Evolutionary conservation across 352 stramenopile species (phyloP), one percentile per base, ranked within the genome.

Genomic region (Globisporangium canariense): DNA sequence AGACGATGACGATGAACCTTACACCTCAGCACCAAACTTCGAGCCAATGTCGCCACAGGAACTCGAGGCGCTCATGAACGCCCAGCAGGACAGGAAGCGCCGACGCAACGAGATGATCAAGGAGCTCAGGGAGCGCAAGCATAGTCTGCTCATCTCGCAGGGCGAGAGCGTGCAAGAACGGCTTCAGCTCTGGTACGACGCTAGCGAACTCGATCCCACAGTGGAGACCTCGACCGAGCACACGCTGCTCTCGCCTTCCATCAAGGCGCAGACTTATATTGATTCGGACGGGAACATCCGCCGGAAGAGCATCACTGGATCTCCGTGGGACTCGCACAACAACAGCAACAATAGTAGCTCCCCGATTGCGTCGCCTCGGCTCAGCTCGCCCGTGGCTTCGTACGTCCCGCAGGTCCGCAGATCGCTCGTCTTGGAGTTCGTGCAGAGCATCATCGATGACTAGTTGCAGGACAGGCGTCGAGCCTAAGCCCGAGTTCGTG

Each of bases 251-350:
- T 68, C 62, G 20, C 75, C 75, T 1, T 78, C 72, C 3, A 69
- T 59, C 34, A 66, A 71, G n/a, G 50, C 72, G 9, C 36, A 64
- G 3, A 53, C 70, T 1, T 79, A 69, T 40, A 67, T 82, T 18
- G 74, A 82, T 14, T 50, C 52, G 1, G 66, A 81, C 7, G 71
- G 72, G 13, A 82, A 82, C 53, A 34, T 79, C 2, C 65, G 75
- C 3, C 69, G 72, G 34, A 79, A 78, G 53, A 65, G 49, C 45
- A 11, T 40, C 25, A 16, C 5, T 36, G 34, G 34, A 50, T 36
- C 41, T 28, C 25, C 25, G 25, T 28, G 10, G 16, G 11, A 13
- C 30, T 49, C 18, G 20, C 6, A 32, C 10, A 49, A n/a, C 7
- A 47, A 5, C 28, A 36, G 16, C 9, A 13, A 22, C 4, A 28